Conservation (phyloP, 1,284 basidiomycete species). For the Pyrrhoderma noxium region DNA sequence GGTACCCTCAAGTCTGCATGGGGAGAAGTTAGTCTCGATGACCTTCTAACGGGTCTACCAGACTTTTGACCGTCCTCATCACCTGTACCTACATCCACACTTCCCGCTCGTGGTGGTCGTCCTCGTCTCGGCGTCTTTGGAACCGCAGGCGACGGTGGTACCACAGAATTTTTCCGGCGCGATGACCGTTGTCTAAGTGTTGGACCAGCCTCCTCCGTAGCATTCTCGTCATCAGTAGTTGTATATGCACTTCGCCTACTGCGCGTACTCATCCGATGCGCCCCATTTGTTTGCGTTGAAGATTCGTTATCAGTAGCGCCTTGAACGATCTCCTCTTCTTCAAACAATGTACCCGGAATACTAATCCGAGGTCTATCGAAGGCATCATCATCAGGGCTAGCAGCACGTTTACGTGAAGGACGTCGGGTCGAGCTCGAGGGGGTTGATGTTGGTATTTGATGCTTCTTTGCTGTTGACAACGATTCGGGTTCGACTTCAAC, state of each 20-base stretch:
- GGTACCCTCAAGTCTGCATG: background rate
- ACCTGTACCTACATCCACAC: slow-evolving; percentile 14
- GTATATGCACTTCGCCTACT: background rate
- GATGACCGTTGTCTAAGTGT: background rate
- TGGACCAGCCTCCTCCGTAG: slow-evolving; percentile 10
- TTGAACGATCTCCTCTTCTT: slow-evolving; percentile 10
- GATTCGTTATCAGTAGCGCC: background rate
- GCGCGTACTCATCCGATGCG: background rate
- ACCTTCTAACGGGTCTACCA: slow-evolving; percentile 18
- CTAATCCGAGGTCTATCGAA: slow-evolving; percentile 8
- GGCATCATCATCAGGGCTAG: slow-evolving; percentile 13
- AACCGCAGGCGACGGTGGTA: slow-evolving; percentile 3
- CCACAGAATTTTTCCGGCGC: background rate
- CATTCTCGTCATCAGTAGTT: slow-evolving; percentile 1
- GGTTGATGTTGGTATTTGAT: background rate
- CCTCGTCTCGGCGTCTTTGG: slow-evolving; percentile 1
- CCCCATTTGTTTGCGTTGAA: background rate
- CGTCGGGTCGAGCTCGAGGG: background rate
- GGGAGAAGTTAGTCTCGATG: slow-evolving; percentile 14
- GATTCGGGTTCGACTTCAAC: background rate
- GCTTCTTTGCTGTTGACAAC: background rate
- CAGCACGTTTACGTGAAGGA: slow-evolving; percentile 13
- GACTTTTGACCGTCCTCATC: slow-evolving; percentile 10
- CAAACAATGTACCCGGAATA: slow-evolving; percentile 20
- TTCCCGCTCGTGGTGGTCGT: slow-evolving; percentile 5